phyloP scores from a whole-genome alignment of 495 filamentous ascomycete species.

The Aspergillus ostianus region DNA sequence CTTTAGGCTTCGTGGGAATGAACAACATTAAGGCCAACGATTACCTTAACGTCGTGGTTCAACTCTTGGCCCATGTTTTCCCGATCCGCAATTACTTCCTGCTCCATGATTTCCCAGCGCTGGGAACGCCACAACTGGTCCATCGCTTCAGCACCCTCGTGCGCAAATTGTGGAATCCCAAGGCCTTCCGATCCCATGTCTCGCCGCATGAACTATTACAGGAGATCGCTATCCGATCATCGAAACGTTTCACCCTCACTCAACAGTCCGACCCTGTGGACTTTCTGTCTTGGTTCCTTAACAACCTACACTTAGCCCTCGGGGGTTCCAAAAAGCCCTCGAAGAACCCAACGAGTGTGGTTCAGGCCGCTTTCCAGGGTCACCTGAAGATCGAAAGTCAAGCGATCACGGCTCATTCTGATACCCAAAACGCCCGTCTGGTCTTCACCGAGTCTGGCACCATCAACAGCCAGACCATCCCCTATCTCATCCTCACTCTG shows the following conservation, averaged over 20 bases:
- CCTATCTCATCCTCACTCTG: slow-evolving; percentile 87
- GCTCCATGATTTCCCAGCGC: slow-evolving; percentile 59
- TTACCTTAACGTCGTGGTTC: slow-evolving; percentile 95
- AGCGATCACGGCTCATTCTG: slow-evolving; percentile 87
- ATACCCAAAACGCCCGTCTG: slow-evolving; percentile 76
- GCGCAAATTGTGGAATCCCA: slow-evolving; percentile 97
- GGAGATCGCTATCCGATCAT: slow-evolving; percentile 84
- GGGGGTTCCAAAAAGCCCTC: slow-evolving; percentile 87
- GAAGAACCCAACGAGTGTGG: slow-evolving; percentile 60
- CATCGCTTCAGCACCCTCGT: slow-evolving; percentile 87
- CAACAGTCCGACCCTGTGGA: slow-evolving; percentile 93
- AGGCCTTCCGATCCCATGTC: slow-evolving; percentile 95
- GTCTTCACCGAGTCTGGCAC: slow-evolving; percentile 89
- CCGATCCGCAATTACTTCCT: slow-evolving; percentile 93
- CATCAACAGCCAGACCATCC: slow-evolving; percentile 70
- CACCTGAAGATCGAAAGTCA: slow-evolving; percentile 89
- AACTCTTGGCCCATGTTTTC: slow-evolving; percentile 84
- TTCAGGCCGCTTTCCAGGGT: slow-evolving; percentile 93
- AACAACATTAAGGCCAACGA: slow-evolving; percentile 99
- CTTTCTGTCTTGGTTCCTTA: slow-evolving; percentile 95
- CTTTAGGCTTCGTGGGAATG: slow-evolving; percentile 86
- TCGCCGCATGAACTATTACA: slow-evolving; percentile 96
- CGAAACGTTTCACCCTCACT: slow-evolving; percentile 89
- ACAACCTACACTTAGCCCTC: slow-evolving; percentile 87
- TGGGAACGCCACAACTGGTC: slow-evolving; percentile 54